Conservation (phyloP, 169 alveolate species). For the Plasmodium vivax region DNA sequence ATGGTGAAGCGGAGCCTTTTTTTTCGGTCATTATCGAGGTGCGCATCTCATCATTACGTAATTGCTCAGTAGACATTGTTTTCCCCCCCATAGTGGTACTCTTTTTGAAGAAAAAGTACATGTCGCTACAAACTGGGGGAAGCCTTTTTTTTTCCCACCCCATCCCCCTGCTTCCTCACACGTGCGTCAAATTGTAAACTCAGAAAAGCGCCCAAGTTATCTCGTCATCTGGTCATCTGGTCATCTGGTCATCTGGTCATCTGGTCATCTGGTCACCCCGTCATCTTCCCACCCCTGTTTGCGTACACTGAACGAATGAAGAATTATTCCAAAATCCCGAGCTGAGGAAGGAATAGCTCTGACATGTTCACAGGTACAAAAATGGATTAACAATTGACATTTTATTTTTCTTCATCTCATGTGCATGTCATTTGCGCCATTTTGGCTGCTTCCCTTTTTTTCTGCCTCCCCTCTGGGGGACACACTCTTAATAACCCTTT, state of each 20-base stretch:
- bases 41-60: not conserved
- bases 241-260: constrained; percentile 3
- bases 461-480: not conserved
- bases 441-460: not conserved
- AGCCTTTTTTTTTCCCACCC: not conserved
- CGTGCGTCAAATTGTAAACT: not conserved
- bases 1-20: not conserved
- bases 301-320: constrained; percentile 61
- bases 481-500: not conserved
- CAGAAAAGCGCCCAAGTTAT: not conserved
- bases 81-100: not conserved
- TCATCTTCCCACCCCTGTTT: constrained; percentile 8
- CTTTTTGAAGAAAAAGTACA: not conserved
- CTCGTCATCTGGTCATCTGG: constrained; percentile 29
- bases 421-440: not conserved
- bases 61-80: not conserved
- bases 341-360: constrained; percentile 69
- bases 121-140: not conserved
- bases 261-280: not conserved
- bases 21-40: not conserved
- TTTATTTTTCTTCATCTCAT: not conserved
- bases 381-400: not conserved
- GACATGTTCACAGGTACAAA: constrained; percentile 55
- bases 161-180: not conserved
- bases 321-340: constrained; percentile 70